Evolutionary conservation across 495 filamentous ascomycete species (phyloP), one percentile per base, ranked within the genome.

Genomic region (Aspergillus funiculosus): DNA sequence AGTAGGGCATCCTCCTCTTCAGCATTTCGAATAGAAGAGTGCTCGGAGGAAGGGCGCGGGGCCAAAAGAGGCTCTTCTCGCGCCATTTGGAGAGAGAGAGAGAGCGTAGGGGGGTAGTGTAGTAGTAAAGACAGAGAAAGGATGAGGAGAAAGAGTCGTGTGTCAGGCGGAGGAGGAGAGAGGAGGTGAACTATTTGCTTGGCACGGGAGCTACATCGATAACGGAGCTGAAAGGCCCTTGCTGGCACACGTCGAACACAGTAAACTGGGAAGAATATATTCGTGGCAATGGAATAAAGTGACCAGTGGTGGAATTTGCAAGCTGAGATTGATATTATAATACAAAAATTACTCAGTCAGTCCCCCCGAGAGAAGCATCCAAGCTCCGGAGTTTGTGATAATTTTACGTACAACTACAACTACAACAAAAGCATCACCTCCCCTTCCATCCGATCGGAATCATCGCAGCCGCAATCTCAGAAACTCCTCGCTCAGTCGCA

Each of bases 401-500:
- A n/a, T n/a, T n/a, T n/a, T n/a, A n/a, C n/a, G n/a, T n/a, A n/a
- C n/a, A n/a, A n/a, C n/a, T n/a, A n/a, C n/a, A n/a, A 11, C 9
- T 8, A 14, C 26, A 14, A 7, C 6, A 30, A 31, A 7, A 9
- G 14, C 30, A 43, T 56, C 55, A 64, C 32, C 56, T 49, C 17
- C 85, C 85, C 54, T 69, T 81, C 85, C 85, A 91, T 11, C 89
- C 88, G 31, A 94, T 74, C 1, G 89, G 89, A 59, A 98, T 75
- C 72, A 98, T 60, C 10, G 91, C 92, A 7, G 89, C 92, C 24
- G 89, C 92, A 38, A 97, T 81, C 61, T 86, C 80, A 14, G 72
- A 66, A 8, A 89, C 78, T 17, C 87, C 85, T 36, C 88, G 72
- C 69, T 94, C 88, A 34, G 87, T 94, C 30, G 85, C 87, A 35